These are phyloP conservation scores for Phytophthora constricta DNA, from an alignment of 352 stramenopile genomes.

Conservation along the genomic window DNA sequence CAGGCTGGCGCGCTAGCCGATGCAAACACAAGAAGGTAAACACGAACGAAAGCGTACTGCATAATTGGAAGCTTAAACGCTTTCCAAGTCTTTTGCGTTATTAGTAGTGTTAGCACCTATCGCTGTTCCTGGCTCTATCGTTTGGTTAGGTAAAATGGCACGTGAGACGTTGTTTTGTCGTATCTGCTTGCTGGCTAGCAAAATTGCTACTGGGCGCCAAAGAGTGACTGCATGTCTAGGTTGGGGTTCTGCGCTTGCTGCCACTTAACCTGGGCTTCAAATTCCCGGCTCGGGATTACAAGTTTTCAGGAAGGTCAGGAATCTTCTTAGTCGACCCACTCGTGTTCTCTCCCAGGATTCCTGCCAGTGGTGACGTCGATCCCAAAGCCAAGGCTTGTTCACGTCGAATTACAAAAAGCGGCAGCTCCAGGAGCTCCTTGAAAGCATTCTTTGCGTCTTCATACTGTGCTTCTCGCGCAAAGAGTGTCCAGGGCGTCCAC, in stretches of 20 bases:
- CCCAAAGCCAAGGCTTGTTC: conserved; percentile 44
- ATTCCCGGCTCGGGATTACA: conserved; percentile 62
- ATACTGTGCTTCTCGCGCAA: conserved; percentile 78
- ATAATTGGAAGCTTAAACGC: neutral
- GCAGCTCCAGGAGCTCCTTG: conserved; percentile 79
- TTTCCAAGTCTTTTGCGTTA: conserved; percentile 14
- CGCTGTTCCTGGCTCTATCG: conserved; percentile 25
- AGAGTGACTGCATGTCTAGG: conserved; percentile 60
- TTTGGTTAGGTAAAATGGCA: conserved; percentile 14
- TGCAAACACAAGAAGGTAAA: conserved; percentile 10
- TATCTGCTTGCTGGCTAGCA: too few species aligned
- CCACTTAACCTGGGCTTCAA: conserved; percentile 50
- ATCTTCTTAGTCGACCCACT: conserved; percentile 58
- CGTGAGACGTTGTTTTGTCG: conserved; percentile 3
- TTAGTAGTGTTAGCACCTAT: conserved; percentile 20
- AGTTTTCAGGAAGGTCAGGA: conserved; percentile 70
- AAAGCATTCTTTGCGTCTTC: conserved; percentile 87
- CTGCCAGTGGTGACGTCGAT: conserved; percentile 43
- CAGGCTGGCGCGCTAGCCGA: conserved; percentile 5
- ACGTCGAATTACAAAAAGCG: conserved; percentile 56
- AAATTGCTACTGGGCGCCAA: conserved; percentile 47
- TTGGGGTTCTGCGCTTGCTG: conserved; percentile 58
- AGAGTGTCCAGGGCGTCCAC: conserved; percentile 59
- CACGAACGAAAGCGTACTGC: too few species aligned
- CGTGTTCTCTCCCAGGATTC: conserved; percentile 25